A percentile compares a stretch with the other conserved stretches of the same genome.
Conservation (phyloP, 768 basidiomycete genomes). For the Naganishia kalamii region DNA sequence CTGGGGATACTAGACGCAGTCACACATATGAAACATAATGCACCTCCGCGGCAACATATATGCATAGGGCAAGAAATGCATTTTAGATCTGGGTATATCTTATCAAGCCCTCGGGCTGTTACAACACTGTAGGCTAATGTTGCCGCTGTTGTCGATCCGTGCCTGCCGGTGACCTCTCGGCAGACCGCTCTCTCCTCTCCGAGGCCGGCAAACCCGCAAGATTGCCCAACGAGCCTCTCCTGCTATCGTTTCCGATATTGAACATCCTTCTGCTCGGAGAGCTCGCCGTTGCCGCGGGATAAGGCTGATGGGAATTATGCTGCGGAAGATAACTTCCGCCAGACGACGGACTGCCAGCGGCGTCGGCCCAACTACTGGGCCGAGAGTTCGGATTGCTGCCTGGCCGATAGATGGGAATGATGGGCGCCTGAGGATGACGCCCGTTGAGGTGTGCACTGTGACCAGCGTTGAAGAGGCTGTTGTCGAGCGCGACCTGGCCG, state of each 20-base stretch:
- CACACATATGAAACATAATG: not conserved
- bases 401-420: not conserved
- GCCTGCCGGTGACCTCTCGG: conserved; percentile 1
- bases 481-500: not conserved
- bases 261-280: conserved; percentile 13
- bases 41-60: not conserved
- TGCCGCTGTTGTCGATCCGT: conserved; percentile 9
- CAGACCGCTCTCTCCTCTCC: not conserved
- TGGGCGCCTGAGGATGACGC: not conserved
- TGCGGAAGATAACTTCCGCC: not conserved
- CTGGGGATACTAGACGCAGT: not conserved
- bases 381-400: conserved; percentile 13
- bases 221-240: conserved; percentile 6
- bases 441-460: conserved; percentile 5
- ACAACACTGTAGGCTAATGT: not conserved
- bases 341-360: not conserved
- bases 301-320: not conserved
- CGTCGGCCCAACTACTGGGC: conserved; percentile 17
- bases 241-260: conserved; percentile 6
- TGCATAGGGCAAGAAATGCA: not conserved
- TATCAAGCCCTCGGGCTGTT: not conserved
- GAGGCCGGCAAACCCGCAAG: not conserved
- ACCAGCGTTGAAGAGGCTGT: conserved; percentile 2
- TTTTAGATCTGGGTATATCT: not conserved
- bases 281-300: not conserved